phyloP scores from a whole-genome alignment of 257 asterid genomes.

The Nicotiana undulata region DNA sequence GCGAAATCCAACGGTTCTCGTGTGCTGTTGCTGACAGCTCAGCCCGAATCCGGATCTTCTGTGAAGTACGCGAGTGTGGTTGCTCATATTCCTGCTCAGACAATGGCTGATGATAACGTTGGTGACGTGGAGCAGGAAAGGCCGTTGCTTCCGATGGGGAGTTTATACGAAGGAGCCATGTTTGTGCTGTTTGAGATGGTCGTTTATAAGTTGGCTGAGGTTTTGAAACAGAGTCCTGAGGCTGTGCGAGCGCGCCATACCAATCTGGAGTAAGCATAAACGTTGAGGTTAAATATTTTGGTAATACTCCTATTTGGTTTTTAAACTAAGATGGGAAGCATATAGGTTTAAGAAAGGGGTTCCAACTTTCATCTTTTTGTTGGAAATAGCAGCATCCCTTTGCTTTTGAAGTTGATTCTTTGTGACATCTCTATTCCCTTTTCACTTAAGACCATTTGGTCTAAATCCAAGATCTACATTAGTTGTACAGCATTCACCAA shows the following conservation, averaged over 20 bases:
- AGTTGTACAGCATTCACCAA: too few relatives aligned
- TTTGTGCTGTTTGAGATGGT: slow-evolving; percentile 82
- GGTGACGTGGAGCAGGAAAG: slow-evolving; percentile 12
- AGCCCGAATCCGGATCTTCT: slow-evolving; percentile 43
- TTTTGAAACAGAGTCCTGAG: slow-evolving; percentile 56
- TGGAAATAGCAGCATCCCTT: too few relatives aligned
- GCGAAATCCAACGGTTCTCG: slow-evolving; percentile 54
- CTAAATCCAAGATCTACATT: too few relatives aligned
- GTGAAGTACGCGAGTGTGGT: slow-evolving; percentile 39
- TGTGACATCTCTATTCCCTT: too few relatives aligned
- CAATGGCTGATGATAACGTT: slow-evolving; percentile 59
- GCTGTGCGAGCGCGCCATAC: slow-evolving; percentile 74
- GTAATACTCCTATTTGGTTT: too few relatives aligned
- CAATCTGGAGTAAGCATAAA: slow-evolving; percentile 47
- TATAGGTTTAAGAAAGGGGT: too few relatives aligned
- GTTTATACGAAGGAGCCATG: slow-evolving; percentile 79
- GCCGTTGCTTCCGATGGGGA: slow-evolving; percentile 76
- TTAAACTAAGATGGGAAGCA: too few relatives aligned
- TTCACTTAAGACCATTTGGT: too few relatives aligned
- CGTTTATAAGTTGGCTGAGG: slow-evolving; percentile 42
- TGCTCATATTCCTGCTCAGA: slow-evolving; percentile 69
- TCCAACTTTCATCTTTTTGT: too few relatives aligned
- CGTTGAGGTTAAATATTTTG: too few relatives aligned
- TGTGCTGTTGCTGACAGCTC: slow-evolving; percentile 62
- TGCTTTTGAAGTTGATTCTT: too few relatives aligned